A percentile compares a stretch with the other conserved stretches of the same genome.
Conservation (phyloP, 106 monocot genomes). For the Vanilla planifolia region DNA sequence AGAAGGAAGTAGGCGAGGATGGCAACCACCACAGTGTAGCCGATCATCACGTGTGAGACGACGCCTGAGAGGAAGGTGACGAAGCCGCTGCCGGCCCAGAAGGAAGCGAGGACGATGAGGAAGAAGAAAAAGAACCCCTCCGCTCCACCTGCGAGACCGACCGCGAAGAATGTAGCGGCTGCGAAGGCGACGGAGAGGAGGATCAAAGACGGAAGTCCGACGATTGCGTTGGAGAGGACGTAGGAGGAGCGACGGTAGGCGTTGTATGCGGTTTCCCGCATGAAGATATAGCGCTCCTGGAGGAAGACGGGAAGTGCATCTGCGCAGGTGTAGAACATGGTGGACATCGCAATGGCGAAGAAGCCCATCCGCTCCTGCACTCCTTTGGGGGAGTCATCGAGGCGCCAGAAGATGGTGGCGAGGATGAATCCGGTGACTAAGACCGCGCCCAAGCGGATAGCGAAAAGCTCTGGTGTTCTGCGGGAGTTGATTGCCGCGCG, state of each 20-base stretch:
- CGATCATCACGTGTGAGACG: conserved; percentile 65
- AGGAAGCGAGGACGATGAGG: conserved; percentile 69
- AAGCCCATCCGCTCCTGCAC: conserved; percentile 86
- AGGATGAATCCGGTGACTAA: conserved; percentile 82
- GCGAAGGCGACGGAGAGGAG: conserved; percentile 72
- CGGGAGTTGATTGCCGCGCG: conserved; percentile 44
- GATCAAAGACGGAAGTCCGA: conserved; percentile 58
- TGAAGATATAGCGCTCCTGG: conserved; percentile 86
- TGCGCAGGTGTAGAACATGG: conserved; percentile 91
- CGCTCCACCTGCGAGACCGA: conserved; percentile 69
- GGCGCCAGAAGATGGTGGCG: conserved; percentile 89
- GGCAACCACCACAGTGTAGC: conserved; percentile 75
- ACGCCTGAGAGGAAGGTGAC: conserved; percentile 94
- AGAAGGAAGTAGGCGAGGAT: conserved; percentile 81
- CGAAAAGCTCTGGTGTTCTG: conserved; percentile 56
- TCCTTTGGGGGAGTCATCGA: conserved; percentile 81
- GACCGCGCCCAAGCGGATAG: conserved; percentile 63
- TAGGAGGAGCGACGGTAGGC: conserved; percentile 96
- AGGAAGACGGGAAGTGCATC: conserved; percentile 94
- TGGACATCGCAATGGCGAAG: conserved; percentile 93
- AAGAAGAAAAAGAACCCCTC: conserved; percentile 74
- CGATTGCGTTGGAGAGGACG: conserved; percentile 81
- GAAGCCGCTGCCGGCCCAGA: conserved; percentile 89
- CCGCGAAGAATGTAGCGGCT: conserved; percentile 75
- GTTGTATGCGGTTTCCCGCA: conserved; percentile 94